phyloP scores from a whole-genome alignment of 2,329 filamentous ascomycete genomes.

The Botrytis deweyae region DNA sequence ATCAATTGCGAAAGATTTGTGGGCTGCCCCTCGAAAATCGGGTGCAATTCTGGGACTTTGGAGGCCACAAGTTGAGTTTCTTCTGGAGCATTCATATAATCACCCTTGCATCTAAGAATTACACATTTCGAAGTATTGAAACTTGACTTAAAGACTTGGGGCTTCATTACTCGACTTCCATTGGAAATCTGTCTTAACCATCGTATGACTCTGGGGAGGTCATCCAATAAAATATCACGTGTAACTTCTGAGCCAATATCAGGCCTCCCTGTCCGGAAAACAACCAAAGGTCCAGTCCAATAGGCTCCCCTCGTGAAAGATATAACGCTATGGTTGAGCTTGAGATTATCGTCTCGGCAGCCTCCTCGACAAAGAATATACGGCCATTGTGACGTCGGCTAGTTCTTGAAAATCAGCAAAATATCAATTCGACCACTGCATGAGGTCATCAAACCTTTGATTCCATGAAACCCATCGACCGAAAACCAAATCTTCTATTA shows the following conservation, averaged over 20 bases:
- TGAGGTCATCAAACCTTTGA: neutral
- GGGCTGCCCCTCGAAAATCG: neutral
- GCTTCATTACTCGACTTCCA: neutral
- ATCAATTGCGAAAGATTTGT: neutral
- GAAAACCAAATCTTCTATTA: neutral
- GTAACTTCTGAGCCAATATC: neutral
- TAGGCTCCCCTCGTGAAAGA: neutral
- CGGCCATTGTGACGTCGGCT: neutral
- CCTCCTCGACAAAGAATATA: neutral
- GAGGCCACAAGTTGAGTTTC: rapidly evolving
- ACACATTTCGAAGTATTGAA: neutral
- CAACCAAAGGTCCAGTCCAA: neutral
- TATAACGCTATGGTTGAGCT: neutral
- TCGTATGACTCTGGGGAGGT: neutral
- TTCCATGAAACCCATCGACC: no score
- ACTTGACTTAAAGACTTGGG: no score
- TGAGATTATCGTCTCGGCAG: no score
- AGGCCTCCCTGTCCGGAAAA: neutral
- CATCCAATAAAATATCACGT: neutral
- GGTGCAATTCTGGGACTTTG: neutral
- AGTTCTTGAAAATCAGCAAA: neutral
- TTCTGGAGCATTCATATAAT: neutral
- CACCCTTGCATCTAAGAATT: neutral
- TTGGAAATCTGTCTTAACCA: neutral
- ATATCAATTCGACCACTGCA: neutral